Conservation (phyloP, 805 yeast genomes). For the Yarrowia porcina region DNA sequence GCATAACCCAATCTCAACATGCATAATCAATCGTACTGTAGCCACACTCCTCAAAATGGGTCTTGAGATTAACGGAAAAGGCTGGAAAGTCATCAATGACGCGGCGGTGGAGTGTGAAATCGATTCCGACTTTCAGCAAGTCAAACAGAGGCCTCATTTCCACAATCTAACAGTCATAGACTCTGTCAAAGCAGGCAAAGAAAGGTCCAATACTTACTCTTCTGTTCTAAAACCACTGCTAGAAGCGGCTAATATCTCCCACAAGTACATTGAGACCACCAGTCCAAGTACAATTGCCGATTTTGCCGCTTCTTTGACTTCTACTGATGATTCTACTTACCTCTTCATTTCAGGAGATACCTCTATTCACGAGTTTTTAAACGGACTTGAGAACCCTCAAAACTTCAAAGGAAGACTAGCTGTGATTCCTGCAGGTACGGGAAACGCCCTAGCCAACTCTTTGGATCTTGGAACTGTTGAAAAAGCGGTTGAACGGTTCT, state of each 20-base stretch:
- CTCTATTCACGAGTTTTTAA: conserved; percentile 71
- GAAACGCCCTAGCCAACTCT: conserved; percentile 74
- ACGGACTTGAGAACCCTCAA: conserved; percentile 37
- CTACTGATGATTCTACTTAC: conserved; percentile 35
- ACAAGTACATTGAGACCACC: conserved; percentile 40
- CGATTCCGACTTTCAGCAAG: not conserved
- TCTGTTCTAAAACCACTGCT: conserved; percentile 38
- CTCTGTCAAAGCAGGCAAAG: conserved; percentile 37
- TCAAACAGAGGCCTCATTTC: conserved; percentile 26
- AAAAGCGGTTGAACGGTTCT: conserved; percentile 35
- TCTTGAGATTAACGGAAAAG: not conserved
- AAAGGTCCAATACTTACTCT: conserved; percentile 35
- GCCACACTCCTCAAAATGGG: not conserved
- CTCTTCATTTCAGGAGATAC: conserved; percentile 83
- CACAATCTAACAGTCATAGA: conserved; percentile 38
- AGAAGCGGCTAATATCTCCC: conserved; percentile 36
- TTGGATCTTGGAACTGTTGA: conserved; percentile 41
- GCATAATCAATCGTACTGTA: not conserved
- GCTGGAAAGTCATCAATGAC: conserved; percentile 9
- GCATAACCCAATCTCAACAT: not conserved
- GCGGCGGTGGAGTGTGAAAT: not conserved
- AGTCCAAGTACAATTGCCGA: conserved; percentile 35
- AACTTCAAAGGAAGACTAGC: conserved; percentile 29
- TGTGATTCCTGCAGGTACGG: conserved; percentile 76
- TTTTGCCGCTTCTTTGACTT: conserved; percentile 33